phyloP scores from a whole-genome alignment of 257 asterid species.

The Lycium ferocissimum region DNA sequence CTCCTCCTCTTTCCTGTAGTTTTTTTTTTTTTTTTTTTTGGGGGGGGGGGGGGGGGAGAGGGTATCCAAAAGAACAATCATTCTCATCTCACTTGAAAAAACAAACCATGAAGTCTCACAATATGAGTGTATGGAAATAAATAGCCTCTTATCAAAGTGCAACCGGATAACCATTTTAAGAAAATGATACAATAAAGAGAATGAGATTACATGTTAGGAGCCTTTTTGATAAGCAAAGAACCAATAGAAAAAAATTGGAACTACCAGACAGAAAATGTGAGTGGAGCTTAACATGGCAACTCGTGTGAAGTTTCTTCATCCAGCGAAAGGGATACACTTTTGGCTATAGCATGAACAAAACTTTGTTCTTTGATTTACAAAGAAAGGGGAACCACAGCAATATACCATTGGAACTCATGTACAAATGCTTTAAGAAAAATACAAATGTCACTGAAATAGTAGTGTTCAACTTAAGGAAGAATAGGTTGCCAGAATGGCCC shows the following conservation, averaged over 20 bases:
- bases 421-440: neutral
- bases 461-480: constrained; percentile 6
- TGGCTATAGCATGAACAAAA: neutral
- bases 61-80: neutral
- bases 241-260: constrained; percentile 15
- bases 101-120: constrained; percentile 2
- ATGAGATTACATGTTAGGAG: neutral
- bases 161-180: constrained; percentile 1
- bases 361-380: constrained; percentile 10
- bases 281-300: constrained; percentile 21
- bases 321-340: constrained; percentile 4
- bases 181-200: neutral
- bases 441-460: neutral
- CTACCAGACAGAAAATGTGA: constrained; percentile 15
- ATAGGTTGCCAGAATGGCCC: neutral
- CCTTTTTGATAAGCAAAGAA: constrained; percentile 18
- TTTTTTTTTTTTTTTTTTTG: neutral
- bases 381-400: neutral
- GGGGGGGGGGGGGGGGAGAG: neutral
- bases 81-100: constrained; percentile 9
- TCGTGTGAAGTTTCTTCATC: constrained; percentile 11
- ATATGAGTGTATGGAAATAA: neutral
- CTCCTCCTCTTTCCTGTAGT: neutral
- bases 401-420: neutral
- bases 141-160: neutral